These are phyloP conservation scores for Globisporangium takayamanum DNA, from an alignment of 352 stramenopile genomes.

Conservation along the genomic window DNA sequence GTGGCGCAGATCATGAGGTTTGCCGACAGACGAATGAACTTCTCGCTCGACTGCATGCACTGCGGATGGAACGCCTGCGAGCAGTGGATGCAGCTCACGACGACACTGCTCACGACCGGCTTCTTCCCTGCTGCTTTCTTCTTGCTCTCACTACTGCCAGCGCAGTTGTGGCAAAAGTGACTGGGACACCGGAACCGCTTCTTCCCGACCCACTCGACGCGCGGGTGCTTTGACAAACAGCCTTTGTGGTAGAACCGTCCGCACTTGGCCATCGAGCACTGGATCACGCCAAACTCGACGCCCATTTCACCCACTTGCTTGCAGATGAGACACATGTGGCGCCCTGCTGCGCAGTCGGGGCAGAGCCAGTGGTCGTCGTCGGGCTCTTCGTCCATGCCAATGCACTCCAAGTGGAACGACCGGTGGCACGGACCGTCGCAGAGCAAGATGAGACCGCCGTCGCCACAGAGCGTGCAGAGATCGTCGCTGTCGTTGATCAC, in stretches of 20 bases:
- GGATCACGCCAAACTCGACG: slow-evolving; percentile 84
- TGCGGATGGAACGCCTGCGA: slow-evolving; percentile 71
- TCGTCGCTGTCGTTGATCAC: slow-evolving; percentile 86
- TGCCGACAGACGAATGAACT: slow-evolving; percentile 77
- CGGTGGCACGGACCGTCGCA: slow-evolving; percentile 91
- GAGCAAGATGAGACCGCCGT: slow-evolving; percentile 87
- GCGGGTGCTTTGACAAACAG: slow-evolving; percentile 65
- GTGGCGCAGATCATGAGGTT: slow-evolving; percentile 88
- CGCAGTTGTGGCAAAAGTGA: slow-evolving; percentile 84
- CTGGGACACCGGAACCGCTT: slow-evolving; percentile 88
- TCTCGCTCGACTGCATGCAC: slow-evolving; percentile 68
- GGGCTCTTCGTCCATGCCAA: slow-evolving; percentile 78
- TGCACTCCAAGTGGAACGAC: slow-evolving; percentile 91
- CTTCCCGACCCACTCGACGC: slow-evolving; percentile 84
- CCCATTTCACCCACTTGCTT: slow-evolving; percentile 88
- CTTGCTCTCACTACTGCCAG: slow-evolving; percentile 11
- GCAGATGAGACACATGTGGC: slow-evolving; percentile 91
- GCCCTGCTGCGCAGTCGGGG: slow-evolving; percentile 80
- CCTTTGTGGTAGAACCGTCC: slow-evolving; percentile 91
- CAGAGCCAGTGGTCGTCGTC: slow-evolving; percentile 89
- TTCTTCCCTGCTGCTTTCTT: slow-evolving; percentile 34
- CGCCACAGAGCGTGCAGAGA: slow-evolving; percentile 88
- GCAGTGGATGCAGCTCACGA: slow-evolving; percentile 88
- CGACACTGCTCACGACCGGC: neutral
- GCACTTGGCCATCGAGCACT: slow-evolving; percentile 89